Percentiles rank a stretch among this genome's conserved stretches.
Evolutionary conservation across 108 stramenopile species (phyloP).

Genomic region (Cafeteria roenbergensis): DNA sequence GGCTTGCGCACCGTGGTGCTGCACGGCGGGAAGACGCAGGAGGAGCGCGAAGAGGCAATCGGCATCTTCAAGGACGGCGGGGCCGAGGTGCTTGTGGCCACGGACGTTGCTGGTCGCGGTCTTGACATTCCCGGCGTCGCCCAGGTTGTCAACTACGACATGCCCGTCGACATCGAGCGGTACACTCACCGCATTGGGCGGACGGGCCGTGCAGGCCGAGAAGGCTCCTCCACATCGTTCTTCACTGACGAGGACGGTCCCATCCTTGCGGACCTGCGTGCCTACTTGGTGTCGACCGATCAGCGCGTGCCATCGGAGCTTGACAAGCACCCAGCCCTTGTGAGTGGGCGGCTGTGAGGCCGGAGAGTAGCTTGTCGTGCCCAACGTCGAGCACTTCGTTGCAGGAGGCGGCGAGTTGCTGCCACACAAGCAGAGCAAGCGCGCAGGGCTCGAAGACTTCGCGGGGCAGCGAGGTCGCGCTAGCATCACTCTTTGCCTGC

Average conservation of each 20-base stretch:
- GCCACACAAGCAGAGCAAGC: too few species aligned
- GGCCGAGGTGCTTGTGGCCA: conserved; percentile 67
- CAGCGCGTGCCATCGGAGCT: conserved; percentile 29
- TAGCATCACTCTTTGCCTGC: too few species aligned
- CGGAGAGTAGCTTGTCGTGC: too few species aligned
- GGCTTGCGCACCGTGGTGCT: conserved; percentile 67
- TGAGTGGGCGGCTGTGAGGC: too few species aligned
- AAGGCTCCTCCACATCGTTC: conserved; percentile 72
- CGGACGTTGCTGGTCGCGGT: conserved; percentile 90
- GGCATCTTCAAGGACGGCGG: conserved; percentile 61
- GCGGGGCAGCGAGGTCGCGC: too few species aligned
- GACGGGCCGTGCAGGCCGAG: conserved; percentile 90
- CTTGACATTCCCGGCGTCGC: conserved; percentile 86
- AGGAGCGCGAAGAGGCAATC: conserved; percentile 84
- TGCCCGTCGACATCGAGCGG: conserved; percentile 78
- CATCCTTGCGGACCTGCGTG: conserved; percentile 20
- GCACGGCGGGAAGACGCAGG: conserved; percentile 90
- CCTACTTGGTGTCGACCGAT: conserved; percentile 36
- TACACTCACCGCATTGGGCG: conserved; percentile 93
- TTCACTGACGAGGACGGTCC: conserved; percentile 12
- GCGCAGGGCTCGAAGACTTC: too few species aligned
- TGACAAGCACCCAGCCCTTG: too few species aligned
- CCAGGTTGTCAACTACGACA: conserved; percentile 88
- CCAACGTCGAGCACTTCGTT: too few species aligned
- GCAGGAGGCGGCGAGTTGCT: too few species aligned